These are phyloP conservation scores for Cetradonia linearis DNA, from an alignment of 495 filamentous ascomycete genomes.

Conservation along the genomic window DNA sequence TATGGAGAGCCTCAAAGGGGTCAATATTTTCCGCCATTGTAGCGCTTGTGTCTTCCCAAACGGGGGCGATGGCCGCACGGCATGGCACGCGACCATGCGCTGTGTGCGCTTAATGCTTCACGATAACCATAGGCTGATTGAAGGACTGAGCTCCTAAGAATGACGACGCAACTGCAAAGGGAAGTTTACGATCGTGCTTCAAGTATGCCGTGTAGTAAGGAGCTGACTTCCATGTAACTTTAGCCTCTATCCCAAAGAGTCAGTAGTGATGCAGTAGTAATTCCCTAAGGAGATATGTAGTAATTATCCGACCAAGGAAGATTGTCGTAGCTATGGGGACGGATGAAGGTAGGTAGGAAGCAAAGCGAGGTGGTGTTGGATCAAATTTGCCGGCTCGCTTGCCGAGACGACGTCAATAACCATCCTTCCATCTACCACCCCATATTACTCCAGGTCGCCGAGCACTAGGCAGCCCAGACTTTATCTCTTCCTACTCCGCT, in stretches of 20 bases:
- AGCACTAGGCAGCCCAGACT: not conserved
- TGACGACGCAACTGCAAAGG: not conserved
- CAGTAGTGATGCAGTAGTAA: not conserved
- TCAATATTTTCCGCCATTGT: not conserved
- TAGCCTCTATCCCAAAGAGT: not conserved
- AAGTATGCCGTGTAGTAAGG: not conserved
- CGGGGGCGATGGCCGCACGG: not conserved
- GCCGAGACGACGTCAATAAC: not conserved
- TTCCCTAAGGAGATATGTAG: not conserved
- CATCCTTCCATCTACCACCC: not conserved
- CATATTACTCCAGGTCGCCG: not conserved
- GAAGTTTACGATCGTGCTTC: not conserved
- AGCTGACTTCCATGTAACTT: not conserved
- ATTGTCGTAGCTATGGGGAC: not conserved
- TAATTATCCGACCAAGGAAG: not conserved
- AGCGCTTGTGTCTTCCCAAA: constrained; percentile 1
- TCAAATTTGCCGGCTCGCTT: not conserved
- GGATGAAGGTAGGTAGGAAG: not conserved
- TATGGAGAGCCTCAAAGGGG: not conserved
- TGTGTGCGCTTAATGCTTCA: not conserved
- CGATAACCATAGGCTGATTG: not conserved
- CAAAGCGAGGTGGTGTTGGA: not conserved
- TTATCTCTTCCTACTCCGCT: not conserved
- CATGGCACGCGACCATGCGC: not conserved
- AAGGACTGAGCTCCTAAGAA: not conserved